phyloP scores from a whole-genome alignment of 176 grass and related monocot species.

The Poa annua region DNA sequence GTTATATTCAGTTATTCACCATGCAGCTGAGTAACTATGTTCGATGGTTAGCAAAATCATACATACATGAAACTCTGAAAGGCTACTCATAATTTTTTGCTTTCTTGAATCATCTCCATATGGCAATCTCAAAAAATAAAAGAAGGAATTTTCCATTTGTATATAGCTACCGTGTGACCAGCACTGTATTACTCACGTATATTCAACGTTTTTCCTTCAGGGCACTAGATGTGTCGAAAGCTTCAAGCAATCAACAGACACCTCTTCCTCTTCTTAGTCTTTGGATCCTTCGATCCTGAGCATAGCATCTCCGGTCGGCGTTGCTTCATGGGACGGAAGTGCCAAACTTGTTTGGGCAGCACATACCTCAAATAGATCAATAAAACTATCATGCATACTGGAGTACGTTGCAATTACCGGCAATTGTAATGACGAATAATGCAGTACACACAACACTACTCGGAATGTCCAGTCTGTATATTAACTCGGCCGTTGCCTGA shows the following conservation, averaged over 20 bases:
- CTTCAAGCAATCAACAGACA: too few species aligned
- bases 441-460: not conserved
- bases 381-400: not conserved
- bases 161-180: too few species aligned
- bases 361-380: not conserved
- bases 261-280: too few species aligned
- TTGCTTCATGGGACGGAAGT: too few species aligned
- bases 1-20: not conserved
- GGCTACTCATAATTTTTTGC: not conserved
- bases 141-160: not conserved
- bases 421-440: not conserved
- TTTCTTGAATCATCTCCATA: not conserved
- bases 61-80: not conserved
- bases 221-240: too few species aligned
- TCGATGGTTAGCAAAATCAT: not conserved
- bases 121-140: conserved; percentile 1
- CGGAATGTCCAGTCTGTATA: not conserved
- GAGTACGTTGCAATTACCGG: not conserved
- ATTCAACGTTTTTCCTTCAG: too few species aligned
- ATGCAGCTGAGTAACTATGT: not conserved
- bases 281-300: too few species aligned
- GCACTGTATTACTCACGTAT: too few species aligned
- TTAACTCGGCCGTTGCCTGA: conserved; percentile 26
- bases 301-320: too few species aligned
- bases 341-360: not conserved